Conservation (phyloP, 352 stramenopile genomes). For the Thraustotheca clavata region DNA sequence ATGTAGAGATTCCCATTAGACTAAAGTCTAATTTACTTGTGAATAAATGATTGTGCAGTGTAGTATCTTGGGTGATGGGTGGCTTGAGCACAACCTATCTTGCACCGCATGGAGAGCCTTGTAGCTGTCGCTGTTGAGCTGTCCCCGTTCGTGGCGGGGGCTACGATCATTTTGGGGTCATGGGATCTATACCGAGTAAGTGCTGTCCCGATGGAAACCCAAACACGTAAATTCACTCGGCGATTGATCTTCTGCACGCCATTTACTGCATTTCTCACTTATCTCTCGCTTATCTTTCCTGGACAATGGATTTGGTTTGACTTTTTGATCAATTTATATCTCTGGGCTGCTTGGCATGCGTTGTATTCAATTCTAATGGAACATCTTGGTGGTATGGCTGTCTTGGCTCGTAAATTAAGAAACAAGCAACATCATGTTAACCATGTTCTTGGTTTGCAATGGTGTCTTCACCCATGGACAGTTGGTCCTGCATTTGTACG, state of each 20-base stretch:
- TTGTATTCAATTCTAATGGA: conserved; percentile 90
- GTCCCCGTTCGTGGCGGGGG: too few relatives aligned
- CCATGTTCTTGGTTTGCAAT: conserved; percentile 53
- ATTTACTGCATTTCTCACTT: conserved; percentile 86
- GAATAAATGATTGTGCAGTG: too few relatives aligned
- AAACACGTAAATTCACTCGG: conserved; percentile 84
- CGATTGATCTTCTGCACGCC: conserved; percentile 91
- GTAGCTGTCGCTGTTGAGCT: too few relatives aligned
- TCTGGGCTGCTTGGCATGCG: conserved; percentile 88
- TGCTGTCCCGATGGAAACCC: conserved; percentile 27
- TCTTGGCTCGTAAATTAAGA: conserved; percentile 66
- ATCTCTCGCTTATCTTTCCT: conserved; percentile 83
- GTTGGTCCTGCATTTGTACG: conserved; percentile 89
- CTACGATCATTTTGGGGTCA: too few relatives aligned
- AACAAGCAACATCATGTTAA: conserved; percentile 72
- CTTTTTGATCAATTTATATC: conserved; percentile 85
- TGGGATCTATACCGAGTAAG: neutral
- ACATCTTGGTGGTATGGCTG: conserved; percentile 70
- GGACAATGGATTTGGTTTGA: conserved; percentile 82
- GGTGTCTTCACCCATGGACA: conserved; percentile 81
- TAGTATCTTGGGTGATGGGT: too few relatives aligned
- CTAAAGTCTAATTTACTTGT: too few relatives aligned
- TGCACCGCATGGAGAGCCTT: too few relatives aligned
- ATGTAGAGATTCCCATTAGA: too few relatives aligned
- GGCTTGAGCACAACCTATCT: too few relatives aligned